These are phyloP conservation scores for Ophiostoma angusticollis DNA, from an alignment of 2,329 filamentous ascomycete genomes.

Conservation along the genomic window DNA sequence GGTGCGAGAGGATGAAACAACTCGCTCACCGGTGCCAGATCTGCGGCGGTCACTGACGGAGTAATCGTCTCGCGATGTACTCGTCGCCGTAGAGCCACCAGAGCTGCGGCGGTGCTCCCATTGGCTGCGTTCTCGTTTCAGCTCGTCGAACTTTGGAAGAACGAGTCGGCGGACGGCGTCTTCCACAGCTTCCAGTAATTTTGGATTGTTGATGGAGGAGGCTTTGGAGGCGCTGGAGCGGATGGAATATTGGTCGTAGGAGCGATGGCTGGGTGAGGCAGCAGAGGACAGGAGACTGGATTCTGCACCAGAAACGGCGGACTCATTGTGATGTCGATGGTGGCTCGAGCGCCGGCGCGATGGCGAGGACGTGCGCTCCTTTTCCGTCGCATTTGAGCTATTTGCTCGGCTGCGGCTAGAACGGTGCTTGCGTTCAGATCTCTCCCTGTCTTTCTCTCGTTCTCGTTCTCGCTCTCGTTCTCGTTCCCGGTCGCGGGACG, in stretches of 20 bases:
- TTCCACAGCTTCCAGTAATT: slow-evolving; percentile 80
- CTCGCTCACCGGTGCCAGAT: slow-evolving; percentile 44
- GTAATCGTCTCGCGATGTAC: slow-evolving; percentile 40
- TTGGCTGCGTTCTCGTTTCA: slow-evolving; percentile 82
- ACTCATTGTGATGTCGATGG: slow-evolving; percentile 37
- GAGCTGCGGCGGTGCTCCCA: slow-evolving; percentile 59
- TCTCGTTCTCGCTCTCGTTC: slow-evolving; percentile 19
- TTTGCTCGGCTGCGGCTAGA: slow-evolving; percentile 37
- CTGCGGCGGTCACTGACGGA: slow-evolving; percentile 46
- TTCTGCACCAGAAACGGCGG: slow-evolving; percentile 38
- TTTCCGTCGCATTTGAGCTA: slow-evolving; percentile 31
- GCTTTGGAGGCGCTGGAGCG: slow-evolving; percentile 34
- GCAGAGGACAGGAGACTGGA: slow-evolving; percentile 43
- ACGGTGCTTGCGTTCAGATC: slow-evolving; percentile 36
- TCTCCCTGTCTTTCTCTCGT: slow-evolving; percentile 14
- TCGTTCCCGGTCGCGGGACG: slow-evolving; percentile 4
- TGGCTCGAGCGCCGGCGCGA: slow-evolving; percentile 36
- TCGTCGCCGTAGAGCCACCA: slow-evolving; percentile 40
- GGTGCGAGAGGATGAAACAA: slow-evolving; percentile 13
- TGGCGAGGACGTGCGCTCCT: slow-evolving; percentile 33
- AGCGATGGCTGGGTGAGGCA: slow-evolving; percentile 40
- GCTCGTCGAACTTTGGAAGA: slow-evolving; percentile 76
- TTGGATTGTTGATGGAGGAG: slow-evolving; percentile 84
- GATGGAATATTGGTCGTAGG: slow-evolving; percentile 40
- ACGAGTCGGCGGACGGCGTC: slow-evolving; percentile 85